A percentile compares a stretch with the other conserved stretches of the same genome.
These are phyloP conservation scores for Hygrocybe coccinea DNA, from an alignment of 768 basidiomycete genomes.

Conservation along the genomic window DNA sequence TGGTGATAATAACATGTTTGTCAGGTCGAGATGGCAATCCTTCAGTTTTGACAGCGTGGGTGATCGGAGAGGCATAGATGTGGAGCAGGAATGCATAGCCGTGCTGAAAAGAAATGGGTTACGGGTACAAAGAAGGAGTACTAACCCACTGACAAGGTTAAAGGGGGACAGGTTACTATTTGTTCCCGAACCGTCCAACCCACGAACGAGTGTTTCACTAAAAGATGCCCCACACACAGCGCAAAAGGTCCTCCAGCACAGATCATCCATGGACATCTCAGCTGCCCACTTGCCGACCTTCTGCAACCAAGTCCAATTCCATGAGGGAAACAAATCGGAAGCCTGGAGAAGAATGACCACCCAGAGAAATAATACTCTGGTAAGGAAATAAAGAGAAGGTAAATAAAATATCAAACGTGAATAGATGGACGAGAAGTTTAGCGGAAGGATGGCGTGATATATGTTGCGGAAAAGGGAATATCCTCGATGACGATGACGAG, in stretches of 20 bases:
- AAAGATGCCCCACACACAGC: slow-evolving; percentile 62
- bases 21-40: slow-evolving; percentile 61
- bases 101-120: slow-evolving; percentile 42
- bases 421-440: slow-evolving; percentile 56
- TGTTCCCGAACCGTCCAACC: slow-evolving; percentile 56
- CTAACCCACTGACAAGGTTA: slow-evolving; percentile 52
- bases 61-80: slow-evolving; percentile 63
- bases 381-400: slow-evolving; percentile 60
- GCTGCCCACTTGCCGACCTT: slow-evolving; percentile 43
- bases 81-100: slow-evolving; percentile 76
- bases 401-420: slow-evolving; percentile 57
- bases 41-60: slow-evolving; percentile 44
- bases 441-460: slow-evolving; percentile 48
- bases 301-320: slow-evolving; percentile 24
- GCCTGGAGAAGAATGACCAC: slow-evolving; percentile 54
- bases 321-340: slow-evolving; percentile 26
- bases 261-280: slow-evolving; percentile 49
- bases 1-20: slow-evolving; percentile 66
- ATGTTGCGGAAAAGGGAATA: slow-evolving; percentile 22
- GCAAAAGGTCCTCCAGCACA: slow-evolving; percentile 73
- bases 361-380: slow-evolving; percentile 56
- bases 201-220: slow-evolving; percentile 61
- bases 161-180: slow-evolving; percentile 55
- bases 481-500: neutral
- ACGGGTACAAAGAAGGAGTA: slow-evolving; percentile 6